Evolutionary conservation across 1,284 basidiomycete genomes (phyloP).

Genomic region (Leccinum fallax): DNA sequence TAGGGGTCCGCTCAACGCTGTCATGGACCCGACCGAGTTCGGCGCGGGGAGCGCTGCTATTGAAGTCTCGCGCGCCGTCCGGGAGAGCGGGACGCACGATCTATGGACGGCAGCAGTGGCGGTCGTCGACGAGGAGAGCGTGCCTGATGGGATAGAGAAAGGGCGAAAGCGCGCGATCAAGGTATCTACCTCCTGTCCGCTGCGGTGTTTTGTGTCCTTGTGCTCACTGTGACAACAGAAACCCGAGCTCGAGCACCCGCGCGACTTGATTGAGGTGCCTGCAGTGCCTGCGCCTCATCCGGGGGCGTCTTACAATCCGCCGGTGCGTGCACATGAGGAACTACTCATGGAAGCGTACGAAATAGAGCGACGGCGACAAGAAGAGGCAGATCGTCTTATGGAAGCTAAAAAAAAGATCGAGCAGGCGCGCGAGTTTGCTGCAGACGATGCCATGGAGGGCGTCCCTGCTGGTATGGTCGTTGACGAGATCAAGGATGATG

Average conservation of each 20-base stretch:
- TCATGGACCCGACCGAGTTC: slow-evolving; percentile 64
- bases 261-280: slow-evolving; percentile 57
- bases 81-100: slow-evolving; percentile 73
- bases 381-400: slow-evolving; percentile 57
- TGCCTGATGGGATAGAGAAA: slow-evolving; percentile 46
- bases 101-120: slow-evolving; percentile 54
- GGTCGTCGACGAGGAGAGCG: slow-evolving; percentile 35
- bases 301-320: slow-evolving; percentile 95
- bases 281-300: slow-evolving; percentile 79
- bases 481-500: slow-evolving; percentile 46
- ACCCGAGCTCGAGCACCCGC: slow-evolving; percentile 51
- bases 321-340: slow-evolving; percentile 72
- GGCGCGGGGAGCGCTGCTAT: slow-evolving; percentile 62
- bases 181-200: slow-evolving; percentile 34
- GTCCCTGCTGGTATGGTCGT: slow-evolving; percentile 62
- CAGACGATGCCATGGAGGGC: slow-evolving; percentile 28
- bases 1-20: slow-evolving; percentile 70
- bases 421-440: slow-evolving; percentile 39
- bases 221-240: slow-evolving; percentile 37
- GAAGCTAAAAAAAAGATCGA: slow-evolving; percentile 60
- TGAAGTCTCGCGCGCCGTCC: slow-evolving; percentile 67
- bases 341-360: slow-evolving; percentile 75
- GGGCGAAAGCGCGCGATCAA: slow-evolving; percentile 52
- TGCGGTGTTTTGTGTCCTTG: background rate
- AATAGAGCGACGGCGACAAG: slow-evolving; percentile 62